Base-by-base conservation (phyloP, 2,329 filamentous ascomycete genomes). In the Akanthomyces dipterigenus region DNA sequence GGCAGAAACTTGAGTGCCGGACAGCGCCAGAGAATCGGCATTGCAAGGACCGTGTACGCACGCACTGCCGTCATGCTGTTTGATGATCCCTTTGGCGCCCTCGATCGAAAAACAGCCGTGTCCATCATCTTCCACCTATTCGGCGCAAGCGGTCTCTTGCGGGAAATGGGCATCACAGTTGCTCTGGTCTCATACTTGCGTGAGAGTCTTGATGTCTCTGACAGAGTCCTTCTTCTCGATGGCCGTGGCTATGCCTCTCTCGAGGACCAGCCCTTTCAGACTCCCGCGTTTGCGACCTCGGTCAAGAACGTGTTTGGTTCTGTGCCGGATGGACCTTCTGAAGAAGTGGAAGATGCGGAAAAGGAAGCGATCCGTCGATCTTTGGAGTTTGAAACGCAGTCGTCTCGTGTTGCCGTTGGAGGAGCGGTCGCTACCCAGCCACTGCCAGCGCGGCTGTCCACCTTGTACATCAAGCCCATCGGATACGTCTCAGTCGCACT, bases 151-250 rank as follows among this genome's bases (percentile, higher is more conserved):
- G 57, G 57, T 3, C 49, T 60, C 3, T 28, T 60, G 20, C 46
- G 49, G 22, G 57, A 60, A 42, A 45, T 60, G 57, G 57, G 57
- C n/a, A 54, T 53, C 20, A 60, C 57, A 20, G 57, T 60, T n/a
- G 57, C 38, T 9, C 6, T 60, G 40, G 57, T 38, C 5, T 51
- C 57, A 1, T 53, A 26, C 20, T n/a, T 60, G 38, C 57, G 57
- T 8, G 57, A 60, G 40, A 22, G 45, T 20, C 49, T 60, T n/a
- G 57, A 60, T 20, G 57, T 60, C 31, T 50, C 49, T 18, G 57
- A 60, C 11, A n/a, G 57, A 46, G 49, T 60, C 36, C 49, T 60
- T 3, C 40, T 60, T 38, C 57, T 60, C 16, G 57, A 60, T 12
- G 57, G 57, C 12, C 57, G 48, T 3, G 57, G 57, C 0, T 60